phyloP scores from a whole-genome alignment of 148 eudicot species.

The Rhododendron ferrugineum region DNA sequence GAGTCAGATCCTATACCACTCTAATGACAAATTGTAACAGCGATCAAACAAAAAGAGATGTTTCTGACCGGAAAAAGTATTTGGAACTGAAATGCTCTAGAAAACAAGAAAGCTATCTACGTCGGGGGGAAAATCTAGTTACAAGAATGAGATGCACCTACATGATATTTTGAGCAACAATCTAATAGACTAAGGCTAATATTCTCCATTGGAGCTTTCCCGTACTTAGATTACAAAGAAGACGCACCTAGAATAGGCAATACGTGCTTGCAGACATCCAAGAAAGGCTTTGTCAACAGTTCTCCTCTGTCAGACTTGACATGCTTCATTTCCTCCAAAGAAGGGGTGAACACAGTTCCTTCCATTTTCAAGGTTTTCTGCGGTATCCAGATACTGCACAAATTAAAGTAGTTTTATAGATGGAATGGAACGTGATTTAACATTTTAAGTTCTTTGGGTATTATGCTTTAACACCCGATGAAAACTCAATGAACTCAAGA shows the following conservation, averaged over 20 bases:
- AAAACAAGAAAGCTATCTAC: background rate
- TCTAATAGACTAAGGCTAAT: background rate
- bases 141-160: background rate
- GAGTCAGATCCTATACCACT: background rate
- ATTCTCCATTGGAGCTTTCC: background rate
- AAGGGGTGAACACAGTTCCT: conserved; percentile 62
- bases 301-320: conserved; percentile 73
- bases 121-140: background rate
- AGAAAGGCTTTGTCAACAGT: conserved; percentile 67
- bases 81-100: background rate
- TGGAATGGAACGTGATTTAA: background rate
- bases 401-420: background rate
- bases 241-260: conserved; percentile 74
- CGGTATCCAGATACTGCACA: background rate
- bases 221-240: background rate
- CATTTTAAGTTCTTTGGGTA: background rate
- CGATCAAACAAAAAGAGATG: background rate
- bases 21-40: background rate
- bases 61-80: background rate
- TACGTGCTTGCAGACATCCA: conserved; percentile 82
- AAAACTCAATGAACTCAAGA: background rate
- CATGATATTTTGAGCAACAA: background rate
- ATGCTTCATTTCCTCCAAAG: conserved; percentile 66
- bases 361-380: conserved; percentile 45
- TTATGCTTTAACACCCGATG: background rate